Base-by-base conservation (phyloP, 202 grass and related monocot genomes). In the Panicum hallii region DNA sequence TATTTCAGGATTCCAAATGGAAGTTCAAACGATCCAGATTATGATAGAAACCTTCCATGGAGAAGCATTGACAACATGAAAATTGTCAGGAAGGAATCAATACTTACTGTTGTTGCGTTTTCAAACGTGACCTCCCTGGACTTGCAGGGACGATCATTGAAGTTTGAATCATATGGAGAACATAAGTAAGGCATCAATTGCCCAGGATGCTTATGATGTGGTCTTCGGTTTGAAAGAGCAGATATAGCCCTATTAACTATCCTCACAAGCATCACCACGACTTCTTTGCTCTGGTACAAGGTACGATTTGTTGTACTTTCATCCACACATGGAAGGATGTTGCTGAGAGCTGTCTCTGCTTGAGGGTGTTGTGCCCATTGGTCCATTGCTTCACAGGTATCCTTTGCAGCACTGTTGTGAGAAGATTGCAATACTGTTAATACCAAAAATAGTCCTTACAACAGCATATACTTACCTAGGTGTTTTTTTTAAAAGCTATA, bases 321-420 rank as follows among this genome's bases (percentile, higher is more conserved):
- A 16, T 95, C 91, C 28, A 98, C 96, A 74, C 93, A 98, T 23
- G 96, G 96, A 69, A 98, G 93, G 75, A 98, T 85, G 85, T 80
- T 94, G 43, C 91, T 98, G 61, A 95, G 84, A 47, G 93, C 88
- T 12, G 93, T 98, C 87, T 98, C 91, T 67, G 96, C 96, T 72
- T 90, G 89, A 83, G 96, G 93, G 49, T 98, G 89, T 14, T 73
- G 83, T 2, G 92, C 96, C 93, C 93, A 98, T 80, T 98, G 89
- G 38, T 89, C 88, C 96, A 98, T 98, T 56, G 96, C 93, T 70
- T 87, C 81, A 23, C 96, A 98, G 50, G 91, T 92, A 87, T 98
- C 96, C 69, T 74, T 87, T 9, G 91, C 88, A 62, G 91, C 86
- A 89, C 96, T 98, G 86, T 73, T 40, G 52, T 20, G 49, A 26